These are phyloP conservation scores for Pseudogymnoascus sp. DNA, from an alignment of 2,329 filamentous ascomycete genomes.

Conservation along the genomic window DNA sequence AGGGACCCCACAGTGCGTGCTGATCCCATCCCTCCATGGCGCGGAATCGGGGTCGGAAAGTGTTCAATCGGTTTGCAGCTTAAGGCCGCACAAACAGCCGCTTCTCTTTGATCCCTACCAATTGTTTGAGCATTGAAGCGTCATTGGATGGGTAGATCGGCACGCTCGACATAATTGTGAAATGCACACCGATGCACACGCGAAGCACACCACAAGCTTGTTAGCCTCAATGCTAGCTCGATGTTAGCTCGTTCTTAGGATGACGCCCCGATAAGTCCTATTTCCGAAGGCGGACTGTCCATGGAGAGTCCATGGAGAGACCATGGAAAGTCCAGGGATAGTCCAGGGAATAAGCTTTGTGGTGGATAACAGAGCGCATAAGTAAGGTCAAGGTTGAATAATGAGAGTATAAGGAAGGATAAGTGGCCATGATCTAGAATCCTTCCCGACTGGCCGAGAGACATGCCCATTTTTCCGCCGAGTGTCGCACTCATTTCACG, in stretches of 20 bases:
- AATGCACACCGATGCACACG: background rate
- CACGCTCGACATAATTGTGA: background rate
- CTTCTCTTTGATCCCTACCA: background rate
- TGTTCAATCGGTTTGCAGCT: background rate
- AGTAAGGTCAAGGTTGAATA: background rate
- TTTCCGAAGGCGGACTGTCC: background rate
- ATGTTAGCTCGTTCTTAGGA: background rate
- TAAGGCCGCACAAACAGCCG: background rate
- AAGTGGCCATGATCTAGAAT: background rate
- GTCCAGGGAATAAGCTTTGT: background rate
- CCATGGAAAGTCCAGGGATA: background rate
- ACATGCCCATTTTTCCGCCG: background rate
- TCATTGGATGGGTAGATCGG: slow-evolving; percentile 2
- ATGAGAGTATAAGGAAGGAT: background rate
- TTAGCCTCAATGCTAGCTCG: background rate
- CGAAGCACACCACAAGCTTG: background rate
- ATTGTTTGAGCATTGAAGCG: background rate
- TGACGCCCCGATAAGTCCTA: slow-evolving; percentile 1
- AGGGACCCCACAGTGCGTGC: background rate
- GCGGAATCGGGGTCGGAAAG: background rate
- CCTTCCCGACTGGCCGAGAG: background rate
- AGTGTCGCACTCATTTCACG: background rate
- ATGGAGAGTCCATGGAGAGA: background rate
- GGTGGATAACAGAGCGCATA: background rate
- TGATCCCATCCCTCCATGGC: background rate